A percentile compares a stretch with the other conserved stretches of the same genome.
phyloP scores from a whole-genome alignment of 768 basidiomycete genomes.

The Rhizopogon vulgaris region DNA sequence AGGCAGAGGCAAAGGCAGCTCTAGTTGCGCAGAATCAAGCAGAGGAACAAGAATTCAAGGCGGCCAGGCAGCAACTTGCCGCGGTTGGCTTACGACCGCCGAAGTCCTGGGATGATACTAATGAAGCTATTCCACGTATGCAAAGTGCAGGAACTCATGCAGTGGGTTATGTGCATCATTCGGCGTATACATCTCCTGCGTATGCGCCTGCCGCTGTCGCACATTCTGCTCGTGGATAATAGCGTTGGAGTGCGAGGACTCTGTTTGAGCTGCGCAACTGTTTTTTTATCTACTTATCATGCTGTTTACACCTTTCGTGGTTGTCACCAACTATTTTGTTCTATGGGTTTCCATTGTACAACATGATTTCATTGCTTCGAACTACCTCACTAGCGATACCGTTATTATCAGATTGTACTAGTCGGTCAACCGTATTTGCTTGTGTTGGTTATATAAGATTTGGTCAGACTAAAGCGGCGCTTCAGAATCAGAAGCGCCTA shows the following conservation, averaged over 20 bases:
- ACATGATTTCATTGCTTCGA: background rate
- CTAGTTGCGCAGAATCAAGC: slow-evolving; percentile 72
- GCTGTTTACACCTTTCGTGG: slow-evolving; percentile 14
- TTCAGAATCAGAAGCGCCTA: background rate
- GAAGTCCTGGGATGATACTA: slow-evolving; percentile 64
- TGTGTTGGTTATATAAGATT: background rate
- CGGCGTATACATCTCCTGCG: slow-evolving; percentile 22
- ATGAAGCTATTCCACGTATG: slow-evolving; percentile 25
- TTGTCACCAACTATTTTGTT: slow-evolving; percentile 9
- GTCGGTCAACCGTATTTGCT: background rate
- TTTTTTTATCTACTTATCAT: slow-evolving; percentile 7
- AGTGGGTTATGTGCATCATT: slow-evolving; percentile 18
- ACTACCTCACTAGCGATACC: background rate
- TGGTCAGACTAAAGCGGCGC: background rate
- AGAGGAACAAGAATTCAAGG: slow-evolving; percentile 78
- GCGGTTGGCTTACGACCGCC: slow-evolving; percentile 72
- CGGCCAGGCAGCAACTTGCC: slow-evolving; percentile 72
- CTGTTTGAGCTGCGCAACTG: slow-evolving; percentile 15
- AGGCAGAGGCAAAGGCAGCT: slow-evolving; percentile 76
- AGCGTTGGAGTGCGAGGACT: slow-evolving; percentile 1
- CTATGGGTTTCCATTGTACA: slow-evolving; percentile 14
- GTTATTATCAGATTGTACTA: background rate
- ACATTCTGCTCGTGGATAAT: slow-evolving; percentile 24
- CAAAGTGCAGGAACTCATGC: background rate
- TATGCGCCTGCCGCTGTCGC: slow-evolving; percentile 20